These are phyloP conservation scores for Acanthamoeba healyi DNA, from an alignment of 208 protist species.

Conservation along the genomic window DNA sequence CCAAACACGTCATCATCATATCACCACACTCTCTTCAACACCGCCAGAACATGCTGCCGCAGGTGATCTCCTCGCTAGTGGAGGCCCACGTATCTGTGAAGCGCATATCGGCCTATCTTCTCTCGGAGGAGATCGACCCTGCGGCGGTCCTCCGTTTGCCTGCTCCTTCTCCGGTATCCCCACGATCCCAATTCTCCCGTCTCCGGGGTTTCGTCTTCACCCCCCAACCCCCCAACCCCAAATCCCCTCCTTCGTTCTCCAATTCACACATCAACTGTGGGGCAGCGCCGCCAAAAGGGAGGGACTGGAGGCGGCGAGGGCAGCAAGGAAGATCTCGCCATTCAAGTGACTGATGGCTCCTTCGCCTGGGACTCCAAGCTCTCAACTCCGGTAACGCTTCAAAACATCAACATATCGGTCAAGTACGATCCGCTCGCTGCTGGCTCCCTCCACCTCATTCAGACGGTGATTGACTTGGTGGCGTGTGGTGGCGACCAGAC, in stretches of 20 bases:
- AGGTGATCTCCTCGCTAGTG: constrained; percentile 87
- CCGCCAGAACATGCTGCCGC: constrained; percentile 94
- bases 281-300: background rate
- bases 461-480: background rate
- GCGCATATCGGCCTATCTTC: constrained; percentile 88
- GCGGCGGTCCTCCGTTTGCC: no score
- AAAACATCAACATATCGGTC: background rate
- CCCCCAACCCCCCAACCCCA: no score
- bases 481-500: no score
- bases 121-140: constrained; percentile 43
- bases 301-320: background rate
- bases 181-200: no score
- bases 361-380: background rate
- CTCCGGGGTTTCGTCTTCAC: no score
- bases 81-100: constrained; percentile 91
- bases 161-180: no score
- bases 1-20: no score
- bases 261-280: background rate
- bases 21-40: no score
- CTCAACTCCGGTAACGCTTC: background rate
- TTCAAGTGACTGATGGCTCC: background rate
- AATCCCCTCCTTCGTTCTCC: no score
- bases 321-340: background rate
- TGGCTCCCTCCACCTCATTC: background rate
- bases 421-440: no score